A percentile compares a stretch with the other conserved stretches of the same genome.
Conservation (phyloP, 2,329 filamentous ascomycete species). For the Pseudogymnoascus sp. region DNA sequence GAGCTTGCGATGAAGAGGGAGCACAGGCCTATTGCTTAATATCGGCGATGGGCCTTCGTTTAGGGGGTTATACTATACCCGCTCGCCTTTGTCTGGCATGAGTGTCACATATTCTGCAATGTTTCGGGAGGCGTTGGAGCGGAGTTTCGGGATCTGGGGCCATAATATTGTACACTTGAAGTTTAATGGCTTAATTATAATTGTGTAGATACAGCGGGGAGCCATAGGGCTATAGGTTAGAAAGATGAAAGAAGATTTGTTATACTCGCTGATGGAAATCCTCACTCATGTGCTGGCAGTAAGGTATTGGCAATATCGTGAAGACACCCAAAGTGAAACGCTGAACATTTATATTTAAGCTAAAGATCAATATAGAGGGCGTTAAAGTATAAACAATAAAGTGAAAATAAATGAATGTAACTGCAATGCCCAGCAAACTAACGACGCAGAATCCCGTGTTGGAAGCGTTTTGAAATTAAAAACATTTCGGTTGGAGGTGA, state of each 20-base stretch:
- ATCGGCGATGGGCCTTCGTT: background rate
- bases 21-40: background rate
- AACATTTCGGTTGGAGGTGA: background rate
- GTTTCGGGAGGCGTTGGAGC: background rate
- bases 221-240: background rate
- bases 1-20: constrained; percentile 50
- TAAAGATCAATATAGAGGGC: background rate
- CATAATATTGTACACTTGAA: background rate
- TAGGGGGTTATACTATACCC: background rate
- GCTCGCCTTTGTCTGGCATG: background rate
- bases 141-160: constrained; percentile 1
- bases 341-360: background rate
- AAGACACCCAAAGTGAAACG: background rate
- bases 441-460: background rate
- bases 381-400: background rate
- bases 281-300: background rate
- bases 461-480: background rate
- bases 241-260: background rate
- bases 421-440: background rate
- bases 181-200: constrained; percentile 2
- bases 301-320: background rate
- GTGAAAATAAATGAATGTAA: background rate
- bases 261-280: background rate
- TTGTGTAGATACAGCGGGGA: background rate
- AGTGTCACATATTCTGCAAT: background rate